These are phyloP conservation scores for Lachnellula hyalina DNA, from an alignment of 2,329 filamentous ascomycete species.

Conservation along the genomic window DNA sequence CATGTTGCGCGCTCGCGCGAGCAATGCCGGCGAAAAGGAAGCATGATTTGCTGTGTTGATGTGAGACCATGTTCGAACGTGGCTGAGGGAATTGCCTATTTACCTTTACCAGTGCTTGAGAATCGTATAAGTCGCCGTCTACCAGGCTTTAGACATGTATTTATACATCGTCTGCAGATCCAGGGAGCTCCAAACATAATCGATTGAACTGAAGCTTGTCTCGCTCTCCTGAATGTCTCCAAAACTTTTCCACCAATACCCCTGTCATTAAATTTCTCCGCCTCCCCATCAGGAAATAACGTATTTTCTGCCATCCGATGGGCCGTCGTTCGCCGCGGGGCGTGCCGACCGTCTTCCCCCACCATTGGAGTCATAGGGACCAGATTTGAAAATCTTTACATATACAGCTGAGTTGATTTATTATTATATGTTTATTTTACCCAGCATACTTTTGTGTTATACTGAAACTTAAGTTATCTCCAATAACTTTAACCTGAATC, in stretches of 20 bases:
- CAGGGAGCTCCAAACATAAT: constrained; percentile 40
- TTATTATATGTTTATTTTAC: neutral
- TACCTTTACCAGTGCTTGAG: constrained; percentile 44
- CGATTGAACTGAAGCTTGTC: constrained; percentile 11
- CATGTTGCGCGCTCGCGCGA: constrained; percentile 54
- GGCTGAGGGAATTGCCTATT: constrained; percentile 11
- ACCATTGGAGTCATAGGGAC: neutral
- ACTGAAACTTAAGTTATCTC: neutral
- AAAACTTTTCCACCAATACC: constrained; percentile 2
- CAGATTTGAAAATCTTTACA: neutral
- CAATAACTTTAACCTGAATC: neutral
- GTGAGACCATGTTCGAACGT: constrained; percentile 9
- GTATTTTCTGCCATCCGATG: neutral
- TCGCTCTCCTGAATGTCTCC: neutral
- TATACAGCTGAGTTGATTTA: too few species aligned
- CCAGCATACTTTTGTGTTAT: too few species aligned
- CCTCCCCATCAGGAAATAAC: constrained; percentile 1
- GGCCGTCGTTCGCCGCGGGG: neutral
- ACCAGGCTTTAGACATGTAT: constrained; percentile 24
- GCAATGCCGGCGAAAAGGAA: constrained; percentile 45
- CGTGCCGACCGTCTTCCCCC: neutral
- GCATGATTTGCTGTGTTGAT: constrained; percentile 26
- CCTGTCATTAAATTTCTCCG: neutral
- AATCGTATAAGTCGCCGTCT: constrained; percentile 32
- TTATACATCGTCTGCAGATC: constrained; percentile 48